Evolutionary conservation across 371 early-diverging fungal genomes (phyloP), one percentile per base, ranked within the genome.

Genomic region (Rhizopus delemar): DNA sequence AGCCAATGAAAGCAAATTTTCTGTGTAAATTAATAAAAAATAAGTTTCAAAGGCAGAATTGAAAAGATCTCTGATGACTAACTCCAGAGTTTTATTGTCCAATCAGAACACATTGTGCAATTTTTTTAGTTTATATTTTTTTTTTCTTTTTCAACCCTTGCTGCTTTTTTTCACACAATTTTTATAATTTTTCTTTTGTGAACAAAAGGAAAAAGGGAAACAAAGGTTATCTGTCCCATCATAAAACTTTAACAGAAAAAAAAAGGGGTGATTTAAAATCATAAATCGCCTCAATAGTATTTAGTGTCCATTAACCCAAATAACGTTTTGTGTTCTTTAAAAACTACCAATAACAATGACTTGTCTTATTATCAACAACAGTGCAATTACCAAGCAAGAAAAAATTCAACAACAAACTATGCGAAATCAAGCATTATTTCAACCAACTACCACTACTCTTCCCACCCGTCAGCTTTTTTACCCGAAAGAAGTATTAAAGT

Each of bases 291-390:
- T 43, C 43, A 43, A 43, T 8, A 11, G 5, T 43, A 43, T 43
- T 43, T n/a, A 43, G 43, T n/a, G 43, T 43, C 43, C 15, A 43
- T 15, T 15, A 5, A 43, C 15, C 15, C 5, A 22, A 22, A 43
- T 43, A 43, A 4, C 43, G 43, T 43, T 43, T 43, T 43, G 43
- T 43, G n/a, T 43, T 43, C 43, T 15, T 43, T 43, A 43, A 43
- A 1, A 15, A 5, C 11, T 43, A 22, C 22, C 22, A 43, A 43
- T 43, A 43, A 43, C 43, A 43, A 43, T 43, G 43, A 43, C 43
- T 15, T 43, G n/a, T 13, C 43, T 43, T 43, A 43, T 43, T 43
- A 43, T 43, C 43, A 43, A 43, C 7, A n/a, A 11, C 11, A 43
- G 13, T 13, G 43, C 43, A 11, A 43, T 15, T n/a, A 22, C 22